Conservation (phyloP, 1,284 basidiomycete genomes). For the Irpex lacteus region DNA sequence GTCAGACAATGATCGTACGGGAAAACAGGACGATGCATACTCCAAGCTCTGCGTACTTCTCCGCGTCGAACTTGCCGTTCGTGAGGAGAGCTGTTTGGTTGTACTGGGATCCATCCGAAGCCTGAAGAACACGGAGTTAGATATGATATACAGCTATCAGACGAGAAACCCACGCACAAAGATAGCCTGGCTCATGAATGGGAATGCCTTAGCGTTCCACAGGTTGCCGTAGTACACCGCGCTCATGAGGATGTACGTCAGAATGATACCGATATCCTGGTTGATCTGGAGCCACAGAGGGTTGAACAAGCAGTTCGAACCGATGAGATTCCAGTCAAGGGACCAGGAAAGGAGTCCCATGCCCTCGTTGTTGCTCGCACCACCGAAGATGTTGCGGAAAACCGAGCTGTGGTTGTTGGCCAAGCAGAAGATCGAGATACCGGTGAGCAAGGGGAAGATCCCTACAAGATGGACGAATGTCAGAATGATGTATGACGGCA, state of each 20-base stretch:
- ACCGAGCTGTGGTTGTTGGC: conserved; percentile 45
- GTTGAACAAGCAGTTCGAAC: conserved; percentile 26
- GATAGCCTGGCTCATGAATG: conserved; percentile 32
- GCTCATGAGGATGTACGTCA: conserved; percentile 31
- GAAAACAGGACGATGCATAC: conserved; percentile 12
- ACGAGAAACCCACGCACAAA: conserved; percentile 21
- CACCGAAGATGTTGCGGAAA: conserved; percentile 58
- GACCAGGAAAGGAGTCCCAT: conserved; percentile 48
- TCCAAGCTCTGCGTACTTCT: conserved; percentile 26
- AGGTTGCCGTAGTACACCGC: conserved; percentile 32
- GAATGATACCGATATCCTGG: conserved; percentile 30
- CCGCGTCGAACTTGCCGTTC: conserved; percentile 28
- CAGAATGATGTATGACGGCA: background rate
- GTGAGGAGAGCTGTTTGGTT: conserved; percentile 31
- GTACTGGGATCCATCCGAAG: conserved; percentile 27
- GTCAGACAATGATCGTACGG: background rate
- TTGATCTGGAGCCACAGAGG: conserved; percentile 33
- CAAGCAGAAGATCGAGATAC: conserved; percentile 56
- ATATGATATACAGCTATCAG: background rate
- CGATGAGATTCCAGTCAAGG: conserved; percentile 51
- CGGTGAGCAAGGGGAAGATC: conserved; percentile 40
- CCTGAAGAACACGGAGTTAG: conserved; percentile 13
- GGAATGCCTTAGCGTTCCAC: conserved; percentile 31
- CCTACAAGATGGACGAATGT: conserved; percentile 14
- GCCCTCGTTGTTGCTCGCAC: conserved; percentile 59